Evolutionary conservation across 805 yeast genomes (phyloP).

Genomic region (Saturnispora sanitii): DNA sequence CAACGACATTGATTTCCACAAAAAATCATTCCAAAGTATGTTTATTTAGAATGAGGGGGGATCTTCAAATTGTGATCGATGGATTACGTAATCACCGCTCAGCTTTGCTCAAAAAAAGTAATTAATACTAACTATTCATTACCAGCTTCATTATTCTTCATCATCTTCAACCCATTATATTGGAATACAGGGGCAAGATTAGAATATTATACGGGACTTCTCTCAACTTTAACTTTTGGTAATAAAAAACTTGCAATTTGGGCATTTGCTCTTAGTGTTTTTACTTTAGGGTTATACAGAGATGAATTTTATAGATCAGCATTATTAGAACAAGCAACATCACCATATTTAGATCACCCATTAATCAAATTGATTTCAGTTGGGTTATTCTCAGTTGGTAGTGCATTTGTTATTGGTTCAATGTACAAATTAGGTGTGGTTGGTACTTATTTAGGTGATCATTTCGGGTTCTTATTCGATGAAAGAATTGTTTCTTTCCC

Average conservation of each 20-base stretch:
- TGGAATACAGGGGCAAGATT: slow-evolving; percentile 90
- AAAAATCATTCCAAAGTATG: slow-evolving; percentile 20
- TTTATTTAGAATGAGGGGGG: slow-evolving; percentile 4
- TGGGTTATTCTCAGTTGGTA: slow-evolving; percentile 54
- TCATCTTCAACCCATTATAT: slow-evolving; percentile 86
- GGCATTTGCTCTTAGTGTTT: slow-evolving; percentile 70
- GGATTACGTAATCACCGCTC: not conserved
- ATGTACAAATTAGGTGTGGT: slow-evolving; percentile 93
- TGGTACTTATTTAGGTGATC: slow-evolving; percentile 95
- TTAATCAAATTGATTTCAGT: slow-evolving; percentile 37
- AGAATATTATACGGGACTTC: slow-evolving; percentile 67
- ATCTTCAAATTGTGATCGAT: too few species aligned
- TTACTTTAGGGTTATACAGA: slow-evolving; percentile 73
- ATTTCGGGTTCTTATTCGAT: slow-evolving; percentile 91
- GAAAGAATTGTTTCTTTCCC: slow-evolving; percentile 89
- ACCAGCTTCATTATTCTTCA: slow-evolving; percentile 46
- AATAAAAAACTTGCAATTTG: slow-evolving; percentile 72
- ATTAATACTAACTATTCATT: slow-evolving; percentile 6
- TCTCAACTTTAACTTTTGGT: slow-evolving; percentile 68
- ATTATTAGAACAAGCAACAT: slow-evolving; percentile 58
- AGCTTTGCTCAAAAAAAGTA: not conserved
- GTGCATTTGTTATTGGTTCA: slow-evolving; percentile 68
- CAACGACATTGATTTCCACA: slow-evolving; percentile 19
- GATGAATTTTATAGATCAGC: slow-evolving; percentile 71
- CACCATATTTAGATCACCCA: slow-evolving; percentile 39